These are phyloP conservation scores for Choanephora cucurbitarum DNA, from an alignment of 371 early-diverging fungal species.

Conservation along the genomic window DNA sequence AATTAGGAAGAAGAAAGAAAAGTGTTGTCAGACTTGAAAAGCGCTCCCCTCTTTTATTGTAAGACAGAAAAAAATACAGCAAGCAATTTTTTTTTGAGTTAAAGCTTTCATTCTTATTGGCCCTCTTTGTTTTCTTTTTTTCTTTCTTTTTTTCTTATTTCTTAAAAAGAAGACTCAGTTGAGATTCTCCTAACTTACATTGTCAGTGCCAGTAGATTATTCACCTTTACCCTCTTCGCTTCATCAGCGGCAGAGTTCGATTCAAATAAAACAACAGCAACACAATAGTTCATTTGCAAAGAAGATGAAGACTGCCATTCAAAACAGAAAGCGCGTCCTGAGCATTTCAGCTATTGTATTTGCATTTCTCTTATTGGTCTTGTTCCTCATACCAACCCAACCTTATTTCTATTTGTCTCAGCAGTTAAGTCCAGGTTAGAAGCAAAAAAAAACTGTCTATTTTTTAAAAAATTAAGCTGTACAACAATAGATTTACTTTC, in stretches of 20 bases:
- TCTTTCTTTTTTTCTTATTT: conserved; percentile 4
- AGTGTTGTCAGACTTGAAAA: too few species aligned
- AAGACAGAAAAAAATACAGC: too few species aligned
- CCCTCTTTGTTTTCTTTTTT: too few species aligned
- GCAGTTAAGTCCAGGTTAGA: background rate
- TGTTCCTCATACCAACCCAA: conserved; percentile 5
- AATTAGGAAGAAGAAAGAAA: too few species aligned
- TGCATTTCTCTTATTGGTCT: conserved; percentile 10
- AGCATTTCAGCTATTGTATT: conserved; percentile 15
- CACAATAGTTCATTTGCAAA: conserved; percentile 27
- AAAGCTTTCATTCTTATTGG: too few species aligned
- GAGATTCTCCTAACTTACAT: too few species aligned
- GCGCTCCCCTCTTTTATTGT: too few species aligned
- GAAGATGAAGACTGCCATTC: conserved; percentile 28
- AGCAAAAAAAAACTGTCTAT: background rate
- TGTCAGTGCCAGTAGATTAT: conserved; percentile 10
- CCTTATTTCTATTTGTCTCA: background rate
- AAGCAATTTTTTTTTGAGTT: too few species aligned
- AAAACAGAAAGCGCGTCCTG: conserved; percentile 26
- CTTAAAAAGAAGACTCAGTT: too few species aligned
- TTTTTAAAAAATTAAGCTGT: conserved; percentile 7
- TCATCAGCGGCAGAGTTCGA: conserved; percentile 50
- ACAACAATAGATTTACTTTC: conserved; percentile 37
- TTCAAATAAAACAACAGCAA: conserved; percentile 39
- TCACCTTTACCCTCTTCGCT: conserved; percentile 20